phyloP scores from a whole-genome alignment of 2,329 filamentous ascomycete species.

The Colletotrichum salicis region DNA sequence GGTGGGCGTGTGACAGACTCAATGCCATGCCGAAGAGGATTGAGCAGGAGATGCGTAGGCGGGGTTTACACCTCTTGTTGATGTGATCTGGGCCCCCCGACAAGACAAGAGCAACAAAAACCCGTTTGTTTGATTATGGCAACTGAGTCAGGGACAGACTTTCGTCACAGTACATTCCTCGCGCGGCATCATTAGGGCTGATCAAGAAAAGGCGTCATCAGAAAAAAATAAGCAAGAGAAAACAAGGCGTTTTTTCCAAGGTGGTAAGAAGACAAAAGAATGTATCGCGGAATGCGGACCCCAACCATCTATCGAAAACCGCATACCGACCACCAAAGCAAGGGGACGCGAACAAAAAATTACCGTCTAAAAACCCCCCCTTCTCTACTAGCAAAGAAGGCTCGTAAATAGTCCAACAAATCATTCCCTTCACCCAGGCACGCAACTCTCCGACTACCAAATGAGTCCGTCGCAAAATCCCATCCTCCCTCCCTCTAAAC shows the following conservation, averaged over 20 bases:
- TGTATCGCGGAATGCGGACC: neutral
- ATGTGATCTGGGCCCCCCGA: neutral
- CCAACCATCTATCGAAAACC: neutral
- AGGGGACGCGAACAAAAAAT: neutral
- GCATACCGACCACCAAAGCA: neutral
- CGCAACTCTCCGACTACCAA: neutral
- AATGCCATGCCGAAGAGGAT: slow-evolving; percentile 36
- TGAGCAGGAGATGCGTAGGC: neutral
- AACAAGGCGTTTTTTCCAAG: neutral
- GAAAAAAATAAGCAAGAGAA: neutral
- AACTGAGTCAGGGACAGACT: neutral
- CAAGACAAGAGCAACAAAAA: too few species aligned
- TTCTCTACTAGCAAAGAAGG: neutral
- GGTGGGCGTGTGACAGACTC: slow-evolving; percentile 42
- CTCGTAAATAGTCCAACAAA: neutral
- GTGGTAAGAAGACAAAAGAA: neutral
- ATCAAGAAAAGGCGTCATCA: too few species aligned
- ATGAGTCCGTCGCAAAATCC: neutral
- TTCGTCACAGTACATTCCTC: neutral
- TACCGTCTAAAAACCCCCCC: neutral
- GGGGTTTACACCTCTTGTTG: neutral
- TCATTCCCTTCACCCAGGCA: neutral
- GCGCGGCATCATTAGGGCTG: too few species aligned
- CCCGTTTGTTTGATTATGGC: neutral
- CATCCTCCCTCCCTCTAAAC: neutral